Conservation (phyloP, 305 asterid species). For the Salvia sclarea region DNA sequence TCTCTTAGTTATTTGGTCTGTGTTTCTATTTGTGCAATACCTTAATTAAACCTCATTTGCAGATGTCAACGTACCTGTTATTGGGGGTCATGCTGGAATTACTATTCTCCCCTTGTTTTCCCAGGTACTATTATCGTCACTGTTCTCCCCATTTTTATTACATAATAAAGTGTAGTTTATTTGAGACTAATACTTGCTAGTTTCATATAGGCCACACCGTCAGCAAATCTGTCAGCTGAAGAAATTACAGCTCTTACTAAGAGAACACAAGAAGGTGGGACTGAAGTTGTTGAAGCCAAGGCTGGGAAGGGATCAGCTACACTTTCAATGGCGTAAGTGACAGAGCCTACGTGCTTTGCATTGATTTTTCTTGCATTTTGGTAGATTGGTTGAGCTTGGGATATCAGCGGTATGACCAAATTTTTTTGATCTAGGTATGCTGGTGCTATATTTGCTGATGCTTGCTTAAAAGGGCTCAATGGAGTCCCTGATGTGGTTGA, state of each 20-base stretch:
- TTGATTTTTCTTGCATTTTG: background rate
- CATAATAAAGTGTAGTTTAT: slow-evolving; percentile 42
- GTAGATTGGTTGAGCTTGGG: slow-evolving; percentile 1
- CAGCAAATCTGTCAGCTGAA: slow-evolving; percentile 68
- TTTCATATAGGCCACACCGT: slow-evolving; percentile 63
- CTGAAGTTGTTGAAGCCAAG: slow-evolving; percentile 96
- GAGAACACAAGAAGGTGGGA: slow-evolving; percentile 96
- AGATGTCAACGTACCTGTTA: slow-evolving; percentile 79
- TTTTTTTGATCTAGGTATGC: slow-evolving; percentile 50
- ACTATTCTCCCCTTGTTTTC: slow-evolving; percentile 91
- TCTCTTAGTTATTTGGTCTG: slow-evolving; percentile 18
- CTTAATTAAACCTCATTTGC: slow-evolving; percentile 12
- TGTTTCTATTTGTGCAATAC: slow-evolving; percentile 5
- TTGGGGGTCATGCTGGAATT: slow-evolving; percentile 88
- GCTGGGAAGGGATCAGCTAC: slow-evolving; percentile 99
- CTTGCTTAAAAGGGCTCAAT: slow-evolving; percentile 87
- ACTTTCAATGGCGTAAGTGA: slow-evolving; percentile 90
- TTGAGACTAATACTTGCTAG: slow-evolving; percentile 23
- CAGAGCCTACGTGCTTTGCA: background rate
- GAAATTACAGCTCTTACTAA: slow-evolving; percentile 75
- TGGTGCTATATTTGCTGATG: slow-evolving; percentile 88
- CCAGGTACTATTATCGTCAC: slow-evolving; percentile 45
- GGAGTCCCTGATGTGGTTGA: slow-evolving; percentile 95
- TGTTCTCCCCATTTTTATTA: background rate
- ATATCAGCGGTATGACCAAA: background rate